These are phyloP conservation scores for Trichophyton rubrum DNA, from an alignment of 2,329 filamentous ascomycete genomes.

Conservation along the genomic window DNA sequence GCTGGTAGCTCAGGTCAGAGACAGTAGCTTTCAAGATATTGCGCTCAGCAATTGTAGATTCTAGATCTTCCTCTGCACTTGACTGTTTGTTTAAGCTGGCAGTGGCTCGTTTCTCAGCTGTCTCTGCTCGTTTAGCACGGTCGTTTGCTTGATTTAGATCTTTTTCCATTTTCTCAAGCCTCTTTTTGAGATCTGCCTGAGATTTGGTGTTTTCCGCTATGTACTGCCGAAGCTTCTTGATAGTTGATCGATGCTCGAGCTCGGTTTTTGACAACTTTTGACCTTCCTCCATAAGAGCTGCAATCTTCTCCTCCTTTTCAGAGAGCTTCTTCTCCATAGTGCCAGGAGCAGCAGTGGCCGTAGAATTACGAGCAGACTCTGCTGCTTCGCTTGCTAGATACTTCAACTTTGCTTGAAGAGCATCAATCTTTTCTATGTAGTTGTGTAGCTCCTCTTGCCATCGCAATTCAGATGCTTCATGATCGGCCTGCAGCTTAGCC, in stretches of 20 bases:
- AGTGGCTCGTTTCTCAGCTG: constrained; percentile 43
- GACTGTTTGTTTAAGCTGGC: constrained; percentile 43
- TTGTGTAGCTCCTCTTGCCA: constrained; percentile 72
- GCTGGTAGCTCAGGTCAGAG: constrained; percentile 54
- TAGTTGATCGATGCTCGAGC: constrained; percentile 66
- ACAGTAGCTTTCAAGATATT: constrained; percentile 53
- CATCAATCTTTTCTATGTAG: constrained; percentile 82
- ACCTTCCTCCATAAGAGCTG: constrained; percentile 81
- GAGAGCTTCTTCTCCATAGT: constrained; percentile 66
- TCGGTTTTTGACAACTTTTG: constrained; percentile 77
- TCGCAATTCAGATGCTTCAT: constrained; percentile 42
- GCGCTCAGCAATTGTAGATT: constrained; percentile 49
- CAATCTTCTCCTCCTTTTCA: constrained; percentile 84
- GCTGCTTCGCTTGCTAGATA: constrained; percentile 73
- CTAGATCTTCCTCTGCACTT: constrained; percentile 46
- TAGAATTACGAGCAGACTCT: constrained; percentile 59
- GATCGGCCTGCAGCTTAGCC: constrained; percentile 37
- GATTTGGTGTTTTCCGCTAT: constrained; percentile 41
- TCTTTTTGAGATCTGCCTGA: constrained; percentile 39
- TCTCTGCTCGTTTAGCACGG: constrained; percentile 49
- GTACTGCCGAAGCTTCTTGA: constrained; percentile 61
- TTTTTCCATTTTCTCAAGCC: constrained; percentile 49
- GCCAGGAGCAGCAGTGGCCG: constrained; percentile 48
- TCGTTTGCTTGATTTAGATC: constrained; percentile 38
- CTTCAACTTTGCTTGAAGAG: constrained; percentile 78